Conservation (phyloP, 2,329 filamentous ascomycete genomes). For the Diplocarpon rosae region DNA sequence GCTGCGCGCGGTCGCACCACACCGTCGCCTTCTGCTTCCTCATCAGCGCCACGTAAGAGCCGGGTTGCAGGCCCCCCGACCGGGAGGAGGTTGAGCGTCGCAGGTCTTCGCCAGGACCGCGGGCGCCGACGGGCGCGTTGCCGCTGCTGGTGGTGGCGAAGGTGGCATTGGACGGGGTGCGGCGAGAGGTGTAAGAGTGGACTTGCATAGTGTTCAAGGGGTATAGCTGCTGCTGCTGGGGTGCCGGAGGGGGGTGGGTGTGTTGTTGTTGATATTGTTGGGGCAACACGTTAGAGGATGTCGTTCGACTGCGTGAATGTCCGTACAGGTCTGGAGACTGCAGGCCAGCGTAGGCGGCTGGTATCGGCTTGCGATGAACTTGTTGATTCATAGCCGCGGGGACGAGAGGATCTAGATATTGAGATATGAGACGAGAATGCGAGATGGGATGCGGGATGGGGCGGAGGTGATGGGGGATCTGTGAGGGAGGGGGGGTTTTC, state of each 20-base stretch:
- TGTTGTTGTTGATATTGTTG: background rate
- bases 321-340: background rate
- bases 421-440: no score
- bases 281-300: background rate
- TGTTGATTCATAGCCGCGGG: background rate
- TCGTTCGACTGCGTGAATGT: background rate
- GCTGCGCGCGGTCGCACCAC: constrained; percentile 91
- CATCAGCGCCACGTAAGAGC: constrained; percentile 91
- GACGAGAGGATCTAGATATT: background rate
- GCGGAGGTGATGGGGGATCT: no score
- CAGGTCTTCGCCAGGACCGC: constrained; percentile 48
- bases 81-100: constrained; percentile 74
- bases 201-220: constrained; percentile 24
- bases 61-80: constrained; percentile 46
- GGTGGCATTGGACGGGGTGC: constrained; percentile 58
- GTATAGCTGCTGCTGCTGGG: constrained; percentile 27
- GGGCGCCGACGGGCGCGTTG: constrained; percentile 36
- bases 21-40: constrained; percentile 96
- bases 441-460: no score
- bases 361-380: background rate
- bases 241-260: constrained; percentile 15
- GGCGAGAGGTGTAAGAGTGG: constrained; percentile 32
- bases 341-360: background rate
- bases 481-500: no score
- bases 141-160: constrained; percentile 51